These are phyloP conservation scores for Eutrema japonicum DNA, from an alignment of 345 rosid species.

Conservation along the genomic window DNA sequence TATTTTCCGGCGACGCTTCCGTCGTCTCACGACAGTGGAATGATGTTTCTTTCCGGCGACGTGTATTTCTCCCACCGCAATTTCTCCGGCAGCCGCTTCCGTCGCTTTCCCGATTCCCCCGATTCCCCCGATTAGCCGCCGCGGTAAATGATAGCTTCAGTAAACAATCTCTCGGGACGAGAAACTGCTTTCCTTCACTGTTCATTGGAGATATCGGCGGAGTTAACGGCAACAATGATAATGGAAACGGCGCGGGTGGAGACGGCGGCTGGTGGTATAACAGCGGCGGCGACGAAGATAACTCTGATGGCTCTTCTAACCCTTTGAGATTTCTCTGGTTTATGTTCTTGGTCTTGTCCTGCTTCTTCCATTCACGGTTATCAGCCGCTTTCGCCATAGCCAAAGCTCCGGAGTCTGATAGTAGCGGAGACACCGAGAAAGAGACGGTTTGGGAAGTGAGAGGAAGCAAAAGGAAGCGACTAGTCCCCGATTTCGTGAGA, in stretches of 20 bases:
- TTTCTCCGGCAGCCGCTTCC: conserved; percentile 29
- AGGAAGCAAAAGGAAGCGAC: conserved; percentile 66
- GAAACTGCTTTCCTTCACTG: conserved; percentile 17
- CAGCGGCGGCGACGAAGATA: conserved; percentile 42
- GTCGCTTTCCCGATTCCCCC: conserved; percentile 1
- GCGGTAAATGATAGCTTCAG: conserved; percentile 7
- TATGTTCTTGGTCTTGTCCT: conserved; percentile 45
- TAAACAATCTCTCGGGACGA: conserved; percentile 18
- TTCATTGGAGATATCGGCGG: conserved; percentile 7
- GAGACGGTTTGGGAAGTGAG: conserved; percentile 71
- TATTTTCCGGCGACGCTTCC: conserved; percentile 30
- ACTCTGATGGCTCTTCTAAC: conserved; percentile 38
- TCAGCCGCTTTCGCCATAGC: conserved; percentile 55
- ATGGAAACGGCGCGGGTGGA: conserved; percentile 25
- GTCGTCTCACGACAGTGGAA: conserved; percentile 23
- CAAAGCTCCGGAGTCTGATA: conserved; percentile 34
- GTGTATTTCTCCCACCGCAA: conserved; percentile 24
- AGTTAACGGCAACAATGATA: conserved; percentile 31
- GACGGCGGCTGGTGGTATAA: conserved; percentile 43
- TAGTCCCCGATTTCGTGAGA: conserved; percentile 55
- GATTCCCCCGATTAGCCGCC: conserved; percentile 24
- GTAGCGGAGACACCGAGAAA: conserved; percentile 36
- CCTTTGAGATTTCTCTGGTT: conserved; percentile 30
- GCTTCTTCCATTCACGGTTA: conserved; percentile 49
- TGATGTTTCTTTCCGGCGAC: conserved; percentile 28